A percentile compares a stretch with the other conserved stretches of the same genome.
Conservation (phyloP, 345 rosid genomes). For the Citrus sinensis region DVS_A1.0 CM039168.1:17678001-17678500, state of each 20-base stretch:
- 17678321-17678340: constrained; percentile 98
- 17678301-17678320: constrained; percentile 97
- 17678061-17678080: constrained; percentile 95
- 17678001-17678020: constrained; percentile 99
- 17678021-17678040: constrained; percentile 89
- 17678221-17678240: constrained; percentile 87
- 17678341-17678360: constrained; percentile 98
- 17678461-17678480: constrained; percentile 88
- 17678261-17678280: constrained; percentile 87
- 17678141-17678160: constrained; percentile 87
- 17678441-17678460: constrained; percentile 79
- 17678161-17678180: constrained; percentile 75
- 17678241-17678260: constrained; percentile 95
- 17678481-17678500: constrained; percentile 92
- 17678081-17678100: constrained; percentile 97
- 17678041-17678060: constrained; percentile 90
- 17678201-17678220: constrained; percentile 67
- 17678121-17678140: constrained; percentile 94
- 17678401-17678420: constrained; percentile 79
- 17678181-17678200: constrained; percentile 73
- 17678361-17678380: constrained; percentile 87
- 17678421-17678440: constrained; percentile 70
- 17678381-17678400: constrained; percentile 53
- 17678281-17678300: constrained; percentile 82
- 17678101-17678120: constrained; percentile 87